Base-by-base conservation (phyloP, 2,329 filamentous ascomycete species). In the Fusarium sp. region DNA sequence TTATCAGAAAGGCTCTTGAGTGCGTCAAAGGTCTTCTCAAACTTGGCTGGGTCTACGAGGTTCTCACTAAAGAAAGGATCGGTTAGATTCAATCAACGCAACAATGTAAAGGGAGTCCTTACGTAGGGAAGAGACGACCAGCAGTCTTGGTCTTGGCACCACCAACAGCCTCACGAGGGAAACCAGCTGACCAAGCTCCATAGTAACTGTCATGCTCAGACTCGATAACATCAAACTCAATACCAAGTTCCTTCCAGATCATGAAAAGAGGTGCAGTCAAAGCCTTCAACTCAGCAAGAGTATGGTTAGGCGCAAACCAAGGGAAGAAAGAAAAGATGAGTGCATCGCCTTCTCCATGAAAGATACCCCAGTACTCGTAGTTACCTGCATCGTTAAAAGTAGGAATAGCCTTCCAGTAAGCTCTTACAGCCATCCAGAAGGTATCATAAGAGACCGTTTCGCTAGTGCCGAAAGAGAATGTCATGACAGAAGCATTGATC, bases 1-100 rank as follows among this genome's bases (percentile, higher is more conserved):
- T 77, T 78, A 55, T 84, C 80, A 11, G 84, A 75, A 10, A 83
- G 79, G 31, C 80, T 70, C 58, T 81, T 82, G 67, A 85, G 77
- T 7, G 80, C 81, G 4, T 77, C 72, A 38, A 82, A 79, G 4
- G 80, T 81, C 12, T 76, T 76, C 31, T 80, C 73, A 57, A 80
- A 82, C 76, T 72, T 77, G 39, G n/a, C 35, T 3, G 67, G 29
- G n/a, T 76, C 41, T 20, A 63, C 53, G 14, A 76, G 72, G 27
- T 76, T 76, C 3, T 57, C 65, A 27, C 72, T 75, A n/a, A 4
- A 3, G 0, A 20, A 5, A 3, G 10, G 12, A n/a, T 41, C 25
- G 25, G 20, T 62, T 49, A 29, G 56, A 7, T 31, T 27, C 13
- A 18, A 8, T 1, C 1, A 27, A 14, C 20, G 20, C 11, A 4